Base-by-base conservation (phyloP, 805 yeast genomes). In the Saturnispora dispora region DNA sequence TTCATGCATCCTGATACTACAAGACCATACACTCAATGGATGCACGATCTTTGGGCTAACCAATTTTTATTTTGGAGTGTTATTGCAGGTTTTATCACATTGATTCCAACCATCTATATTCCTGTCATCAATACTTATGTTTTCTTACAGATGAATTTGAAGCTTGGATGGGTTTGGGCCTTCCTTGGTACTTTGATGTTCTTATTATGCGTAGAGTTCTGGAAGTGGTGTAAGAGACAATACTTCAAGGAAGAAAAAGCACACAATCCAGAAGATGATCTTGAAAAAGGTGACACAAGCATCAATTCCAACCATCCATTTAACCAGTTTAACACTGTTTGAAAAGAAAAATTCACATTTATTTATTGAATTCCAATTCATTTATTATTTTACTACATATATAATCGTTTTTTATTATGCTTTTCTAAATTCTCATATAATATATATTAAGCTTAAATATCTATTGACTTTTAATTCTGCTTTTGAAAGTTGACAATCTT, bases 61-160 rank as follows among this genome's bases (percentile, higher is more conserved):
- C 79, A 84, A 65, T 81, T 88, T 56, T 71, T 88, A 61, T 84
- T 87, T 71, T 86, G 90, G 89, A 85, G 95, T 0, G 78, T 88
- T 45, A 63, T 83, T 35, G 70, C 77, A 48, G 96, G 93, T 2
- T 77, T 84, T 55, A 65, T 76, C 13, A 75, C 88, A 2, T 82
- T 85, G 4, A 82, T 88, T 76, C 95, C 95, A 42, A 84, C 86
- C 18, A 79, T 87, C 37, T 87, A 87, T 67, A 88, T 88, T 56
- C 96, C 96, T 6, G 95, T 85, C n/a, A 86, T 88, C 62, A 88
- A 88, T 65, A 69, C 73, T 44, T 75, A 77, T 55, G 95, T 88
- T 8, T 88, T 88, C 64, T 71, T 82, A 58, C 96, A 88, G 65
- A 71, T 66, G 30, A 79, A 82, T 7, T 85, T 87, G 56, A 76